Conservation (phyloP, 495 filamentous ascomycete species). For the Durotheca rogersii region DNA sequence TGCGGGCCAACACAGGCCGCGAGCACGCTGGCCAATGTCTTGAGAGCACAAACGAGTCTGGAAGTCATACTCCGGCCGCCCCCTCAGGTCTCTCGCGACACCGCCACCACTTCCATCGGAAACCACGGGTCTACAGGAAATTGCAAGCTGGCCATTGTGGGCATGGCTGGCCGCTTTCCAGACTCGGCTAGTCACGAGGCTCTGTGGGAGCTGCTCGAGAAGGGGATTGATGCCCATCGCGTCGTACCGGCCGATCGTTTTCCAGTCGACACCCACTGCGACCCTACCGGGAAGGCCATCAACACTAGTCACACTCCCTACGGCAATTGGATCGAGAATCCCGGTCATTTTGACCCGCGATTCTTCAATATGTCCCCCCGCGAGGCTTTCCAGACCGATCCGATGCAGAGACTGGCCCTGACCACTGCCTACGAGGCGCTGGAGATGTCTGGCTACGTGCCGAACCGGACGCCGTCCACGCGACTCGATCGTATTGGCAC, state of each 20-base stretch:
- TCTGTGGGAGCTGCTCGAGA: conserved; percentile 71
- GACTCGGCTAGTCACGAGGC: conserved; percentile 63
- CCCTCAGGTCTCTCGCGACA: conserved; percentile 38
- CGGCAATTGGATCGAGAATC: conserved; percentile 86
- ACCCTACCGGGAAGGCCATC: conserved; percentile 69
- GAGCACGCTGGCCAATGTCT: conserved; percentile 41
- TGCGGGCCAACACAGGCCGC: conserved; percentile 54
- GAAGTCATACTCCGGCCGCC: conserved; percentile 43
- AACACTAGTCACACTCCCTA: conserved; percentile 84
- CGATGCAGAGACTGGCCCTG: conserved; percentile 81
- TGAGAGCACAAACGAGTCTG: conserved; percentile 42
- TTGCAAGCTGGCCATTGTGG: conserved; percentile 67
- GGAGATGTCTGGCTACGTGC: conserved; percentile 87
- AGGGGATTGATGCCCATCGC: conserved; percentile 61
- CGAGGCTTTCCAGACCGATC: conserved; percentile 86
- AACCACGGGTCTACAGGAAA: conserved; percentile 46
- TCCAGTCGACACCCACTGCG: conserved; percentile 74
- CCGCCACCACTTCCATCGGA: conserved; percentile 36
- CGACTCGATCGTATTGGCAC: conserved; percentile 81
- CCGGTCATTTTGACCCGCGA: conserved; percentile 78
- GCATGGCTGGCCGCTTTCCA: conserved; percentile 75
- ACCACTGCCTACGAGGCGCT: conserved; percentile 87
- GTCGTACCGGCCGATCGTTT: conserved; percentile 72
- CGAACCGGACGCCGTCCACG: conserved; percentile 81
- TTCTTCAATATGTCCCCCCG: conserved; percentile 98